A percentile compares a stretch with the other conserved stretches of the same genome.
Evolutionary conservation across 176 grass and related monocot genomes (phyloP).

Genomic region (Avena insularis): DNA sequence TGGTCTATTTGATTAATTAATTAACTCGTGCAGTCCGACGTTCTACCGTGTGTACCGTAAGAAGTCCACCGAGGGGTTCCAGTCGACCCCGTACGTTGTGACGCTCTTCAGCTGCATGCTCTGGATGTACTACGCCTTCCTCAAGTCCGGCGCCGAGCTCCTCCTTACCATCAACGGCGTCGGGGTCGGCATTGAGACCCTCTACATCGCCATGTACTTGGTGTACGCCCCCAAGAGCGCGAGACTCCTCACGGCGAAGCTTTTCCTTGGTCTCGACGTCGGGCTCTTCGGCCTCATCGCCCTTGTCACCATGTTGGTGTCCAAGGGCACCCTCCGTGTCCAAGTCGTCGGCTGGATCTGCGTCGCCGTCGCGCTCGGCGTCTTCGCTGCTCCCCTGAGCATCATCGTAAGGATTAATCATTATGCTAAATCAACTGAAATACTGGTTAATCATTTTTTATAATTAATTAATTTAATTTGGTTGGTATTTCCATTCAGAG

Average conservation of each 20-base stretch:
- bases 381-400: constrained; percentile 90
- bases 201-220: constrained; percentile 76
- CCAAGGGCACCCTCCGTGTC: constrained; percentile 45
- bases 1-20: too few species aligned
- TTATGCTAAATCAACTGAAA: background rate
- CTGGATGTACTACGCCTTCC: constrained; percentile 84
- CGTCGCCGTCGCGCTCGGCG: constrained; percentile 67
- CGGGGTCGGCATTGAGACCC: constrained; percentile 66
- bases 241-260: constrained; percentile 57
- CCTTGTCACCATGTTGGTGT: constrained; percentile 63
- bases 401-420: constrained; percentile 60
- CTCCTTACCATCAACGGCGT: constrained; percentile 83
- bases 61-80: constrained; percentile 91
- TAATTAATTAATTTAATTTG: background rate
- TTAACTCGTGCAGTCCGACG: constrained; percentile 56
- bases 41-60: constrained; percentile 88
- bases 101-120: constrained; percentile 87
- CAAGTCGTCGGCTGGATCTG: constrained; percentile 82
- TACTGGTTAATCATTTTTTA: too few species aligned
- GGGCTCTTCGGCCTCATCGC: constrained; percentile 71
- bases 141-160: constrained; percentile 69
- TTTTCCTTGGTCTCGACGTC: constrained; percentile 71
- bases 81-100: constrained; percentile 84
- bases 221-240: constrained; percentile 63
- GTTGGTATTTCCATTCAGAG: constrained; percentile 48